Evolutionary conservation across 345 rosid genomes (phyloP).

Genomic region (Fremontodendron californicum): DNA sequence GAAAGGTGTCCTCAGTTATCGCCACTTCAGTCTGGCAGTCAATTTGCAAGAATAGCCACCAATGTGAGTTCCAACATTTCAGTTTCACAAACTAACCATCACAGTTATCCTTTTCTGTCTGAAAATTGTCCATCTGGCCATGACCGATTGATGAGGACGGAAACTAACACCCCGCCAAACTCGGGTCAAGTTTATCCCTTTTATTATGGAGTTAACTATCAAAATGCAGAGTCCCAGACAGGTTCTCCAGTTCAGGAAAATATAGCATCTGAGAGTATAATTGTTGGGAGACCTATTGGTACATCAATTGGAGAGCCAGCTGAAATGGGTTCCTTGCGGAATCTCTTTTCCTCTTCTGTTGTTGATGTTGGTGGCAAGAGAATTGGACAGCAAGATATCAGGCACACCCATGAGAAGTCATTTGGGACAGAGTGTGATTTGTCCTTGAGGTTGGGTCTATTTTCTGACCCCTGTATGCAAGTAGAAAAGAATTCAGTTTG

Average conservation of each 20-base stretch:
- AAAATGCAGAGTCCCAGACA: slow-evolving; percentile 29
- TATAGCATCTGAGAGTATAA: slow-evolving; percentile 26
- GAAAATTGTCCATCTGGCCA: slow-evolving; percentile 31
- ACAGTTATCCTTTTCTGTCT: slow-evolving; percentile 35
- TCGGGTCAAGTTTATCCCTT: slow-evolving; percentile 66
- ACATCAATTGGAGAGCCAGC: slow-evolving; percentile 34
- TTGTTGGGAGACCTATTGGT: slow-evolving; percentile 70
- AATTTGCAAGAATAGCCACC: slow-evolving; percentile 24
- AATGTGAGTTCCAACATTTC: slow-evolving; percentile 18
- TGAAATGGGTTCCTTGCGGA: slow-evolving; percentile 27
- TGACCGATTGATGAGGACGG: slow-evolving; percentile 33
- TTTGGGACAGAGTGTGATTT: slow-evolving; percentile 57
- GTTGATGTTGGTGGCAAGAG: slow-evolving; percentile 26
- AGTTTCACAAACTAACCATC: slow-evolving; percentile 22
- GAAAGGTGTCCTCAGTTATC: slow-evolving; percentile 33
- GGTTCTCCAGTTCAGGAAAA: slow-evolving; percentile 36
- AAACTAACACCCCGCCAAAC: slow-evolving; percentile 29
- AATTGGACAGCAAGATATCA: slow-evolving; percentile 22
- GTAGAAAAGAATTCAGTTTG: slow-evolving; percentile 35
- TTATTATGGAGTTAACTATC: slow-evolving; percentile 50
- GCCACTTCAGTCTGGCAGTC: slow-evolving; percentile 27
- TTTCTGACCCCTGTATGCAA: slow-evolving; percentile 38
- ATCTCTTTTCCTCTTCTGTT: slow-evolving; percentile 27
- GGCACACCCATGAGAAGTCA: slow-evolving; percentile 28
- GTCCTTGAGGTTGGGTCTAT: slow-evolving; percentile 69